These are phyloP conservation scores for Tremella fuciformis DNA, from an alignment of 768 basidiomycete species.

Conservation along the genomic window DNA sequence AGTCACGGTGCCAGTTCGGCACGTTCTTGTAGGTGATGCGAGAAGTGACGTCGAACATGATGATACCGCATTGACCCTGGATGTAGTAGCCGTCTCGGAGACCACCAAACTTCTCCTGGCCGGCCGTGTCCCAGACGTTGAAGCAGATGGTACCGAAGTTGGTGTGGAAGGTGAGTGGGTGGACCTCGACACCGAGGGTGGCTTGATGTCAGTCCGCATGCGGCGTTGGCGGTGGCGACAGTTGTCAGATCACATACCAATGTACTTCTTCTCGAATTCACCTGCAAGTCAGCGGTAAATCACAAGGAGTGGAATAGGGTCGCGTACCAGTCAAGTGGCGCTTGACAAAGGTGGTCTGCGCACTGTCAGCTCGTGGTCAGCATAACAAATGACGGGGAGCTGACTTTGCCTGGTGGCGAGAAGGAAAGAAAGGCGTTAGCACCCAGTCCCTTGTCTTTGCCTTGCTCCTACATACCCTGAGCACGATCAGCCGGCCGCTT, in stretches of 20 bases:
- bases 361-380: slow-evolving; percentile 45
- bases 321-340: slow-evolving; percentile 75
- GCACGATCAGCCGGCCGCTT: background rate
- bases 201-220: slow-evolving; percentile 58
- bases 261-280: slow-evolving; percentile 99
- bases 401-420: slow-evolving; percentile 27
- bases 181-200: slow-evolving; percentile 98
- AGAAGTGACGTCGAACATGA: slow-evolving; percentile 99
- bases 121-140: slow-evolving; percentile 99
- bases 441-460: background rate
- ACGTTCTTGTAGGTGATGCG: slow-evolving; percentile 99
- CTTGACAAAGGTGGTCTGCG: slow-evolving; percentile 95
- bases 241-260: slow-evolving; percentile 62
- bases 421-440: slow-evolving; percentile 4
- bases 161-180: slow-evolving; percentile 91
- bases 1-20: slow-evolving; percentile 99
- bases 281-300: slow-evolving; percentile 54
- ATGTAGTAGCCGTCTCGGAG: slow-evolving; percentile 74
- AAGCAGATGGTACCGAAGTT: slow-evolving; percentile 99
- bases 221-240: slow-evolving; percentile 14
- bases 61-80: slow-evolving; percentile 86
- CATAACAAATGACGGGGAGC: slow-evolving; percentile 16
- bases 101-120: slow-evolving; percentile 99
- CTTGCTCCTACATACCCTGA: slow-evolving; percentile 2
- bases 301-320: background rate